phyloP scores from a whole-genome alignment of 352 stramenopile species.

The Globisporangium nodosum region DNA sequence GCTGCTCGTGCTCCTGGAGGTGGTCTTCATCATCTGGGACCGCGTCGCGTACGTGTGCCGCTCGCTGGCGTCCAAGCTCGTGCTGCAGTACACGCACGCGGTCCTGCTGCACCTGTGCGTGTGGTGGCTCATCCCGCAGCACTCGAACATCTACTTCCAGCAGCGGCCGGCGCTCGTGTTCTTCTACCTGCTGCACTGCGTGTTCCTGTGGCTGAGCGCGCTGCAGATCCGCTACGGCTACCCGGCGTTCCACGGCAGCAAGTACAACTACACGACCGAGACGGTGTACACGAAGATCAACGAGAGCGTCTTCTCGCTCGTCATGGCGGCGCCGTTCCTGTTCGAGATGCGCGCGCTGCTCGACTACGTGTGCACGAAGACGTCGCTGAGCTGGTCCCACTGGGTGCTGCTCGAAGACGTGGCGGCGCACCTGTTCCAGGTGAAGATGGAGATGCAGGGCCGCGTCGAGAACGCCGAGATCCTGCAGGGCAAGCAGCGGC shows the following conservation, averaged over 20 bases:
- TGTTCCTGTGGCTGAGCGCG: slow-evolving; percentile 69
- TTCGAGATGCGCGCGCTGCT: slow-evolving; percentile 85
- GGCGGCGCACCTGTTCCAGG: slow-evolving; percentile 65
- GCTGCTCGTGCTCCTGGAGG: slow-evolving; percentile 71
- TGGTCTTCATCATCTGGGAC: slow-evolving; percentile 84
- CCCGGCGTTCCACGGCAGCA: slow-evolving; percentile 72
- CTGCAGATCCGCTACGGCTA: slow-evolving; percentile 87
- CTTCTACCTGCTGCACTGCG: slow-evolving; percentile 80
- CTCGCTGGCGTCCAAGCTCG: slow-evolving; percentile 69
- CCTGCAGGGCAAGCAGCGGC: slow-evolving; percentile 74
- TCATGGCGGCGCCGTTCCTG: slow-evolving; percentile 80
- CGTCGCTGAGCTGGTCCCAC: slow-evolving; percentile 71
- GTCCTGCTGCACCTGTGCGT: slow-evolving; percentile 64
- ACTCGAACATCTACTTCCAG: slow-evolving; percentile 82
- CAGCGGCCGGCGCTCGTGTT: slow-evolving; percentile 55
- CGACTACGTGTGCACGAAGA: slow-evolving; percentile 85
- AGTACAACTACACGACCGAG: slow-evolving; percentile 65
- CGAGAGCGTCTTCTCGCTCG: slow-evolving; percentile 65
- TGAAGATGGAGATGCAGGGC: slow-evolving; percentile 78
- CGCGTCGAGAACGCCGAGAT: slow-evolving; percentile 60
- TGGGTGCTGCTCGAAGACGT: slow-evolving; percentile 84
- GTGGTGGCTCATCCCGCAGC: slow-evolving; percentile 68
- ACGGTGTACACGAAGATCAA: slow-evolving; percentile 40
- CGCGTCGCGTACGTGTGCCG: slow-evolving; percentile 73
- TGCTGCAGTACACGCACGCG: slow-evolving; percentile 73